These are phyloP conservation scores for Pharus latifolius DNA, from an alignment of 176 grass and related monocot species.

Conservation along the genomic window DNA sequence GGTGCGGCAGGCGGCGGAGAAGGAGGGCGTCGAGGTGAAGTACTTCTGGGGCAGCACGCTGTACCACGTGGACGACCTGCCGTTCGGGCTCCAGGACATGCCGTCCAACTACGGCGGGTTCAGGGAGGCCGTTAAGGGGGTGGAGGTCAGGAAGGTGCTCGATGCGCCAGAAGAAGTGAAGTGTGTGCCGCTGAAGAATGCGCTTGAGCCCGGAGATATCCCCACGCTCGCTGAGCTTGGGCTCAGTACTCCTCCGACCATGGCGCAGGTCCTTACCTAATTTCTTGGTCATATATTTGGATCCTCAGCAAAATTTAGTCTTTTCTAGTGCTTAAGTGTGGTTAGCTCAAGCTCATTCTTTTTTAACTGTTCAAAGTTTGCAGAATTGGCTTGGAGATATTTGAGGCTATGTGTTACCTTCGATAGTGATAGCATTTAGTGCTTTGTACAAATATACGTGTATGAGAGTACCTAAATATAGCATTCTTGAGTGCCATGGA, in stretches of 20 bases:
- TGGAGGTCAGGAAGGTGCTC: constrained; percentile 57
- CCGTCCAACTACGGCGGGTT: constrained; percentile 62
- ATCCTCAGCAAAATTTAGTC: neutral
- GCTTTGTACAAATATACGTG: neutral
- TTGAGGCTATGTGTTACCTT: no score
- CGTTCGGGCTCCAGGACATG: constrained; percentile 66
- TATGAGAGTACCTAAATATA: neutral
- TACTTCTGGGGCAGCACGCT: constrained; percentile 97
- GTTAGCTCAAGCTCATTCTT: neutral
- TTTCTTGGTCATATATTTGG: neutral
- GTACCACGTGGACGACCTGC: constrained; percentile 83
- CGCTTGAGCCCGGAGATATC: constrained; percentile 73
- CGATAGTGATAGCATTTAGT: neutral
- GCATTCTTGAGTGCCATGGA: neutral
- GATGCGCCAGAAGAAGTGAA: constrained; percentile 68
- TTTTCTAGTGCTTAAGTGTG: neutral
- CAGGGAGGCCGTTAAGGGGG: constrained; percentile 52
- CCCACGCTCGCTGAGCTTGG: constrained; percentile 67
- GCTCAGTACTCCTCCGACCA: constrained; percentile 32
- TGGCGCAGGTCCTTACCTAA: constrained; percentile 35
- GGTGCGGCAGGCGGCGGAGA: constrained; percentile 68
- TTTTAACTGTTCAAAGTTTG: neutral
- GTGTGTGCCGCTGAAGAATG: constrained; percentile 63
- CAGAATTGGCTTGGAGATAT: no score
- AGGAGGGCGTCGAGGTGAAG: constrained; percentile 83